Base-by-base conservation (phyloP, 371 early-diverging fungal species). In the Mortierella sp. region DNA sequence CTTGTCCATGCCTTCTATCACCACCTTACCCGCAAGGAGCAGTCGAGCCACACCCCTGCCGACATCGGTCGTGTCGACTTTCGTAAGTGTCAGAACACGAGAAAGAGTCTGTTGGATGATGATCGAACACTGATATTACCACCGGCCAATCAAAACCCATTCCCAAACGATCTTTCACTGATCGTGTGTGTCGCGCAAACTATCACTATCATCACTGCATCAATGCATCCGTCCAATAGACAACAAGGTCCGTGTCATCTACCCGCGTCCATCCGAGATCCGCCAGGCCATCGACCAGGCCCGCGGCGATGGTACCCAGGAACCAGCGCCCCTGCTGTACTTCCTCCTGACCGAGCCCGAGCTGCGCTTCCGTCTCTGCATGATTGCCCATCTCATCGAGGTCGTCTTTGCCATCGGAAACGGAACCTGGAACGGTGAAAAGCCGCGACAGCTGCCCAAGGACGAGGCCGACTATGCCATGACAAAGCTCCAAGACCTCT, bases 331-430 rank as follows among this genome's bases (percentile, higher is more conserved):
- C 19, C 9, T 61, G 3, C 26, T 79, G 29, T 10, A 40, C 19
- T 13, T 52, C 31, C 44, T 74, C n/a, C 39, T 79, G 13, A 63
- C 71, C 1, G 61, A 70, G 14, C 74, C 79, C n/a, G 29, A 37
- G 2, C 64, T 79, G 10, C 80, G 77, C 26, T 80, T 76, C 65
- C 80, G 80, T 13, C 16, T 80, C 45, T 80, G 80, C 19, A 37
- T 53, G 24, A 55, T 73, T 1, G 64, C 77, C 19, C 80, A 77
- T 55, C 67, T 80, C 29, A 47, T 80, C 40, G 80, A 80, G 31
- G 66, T 70, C 2, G 70, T 68, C 9, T 47, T 80, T 7, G 68
- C 61, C 0, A 11, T 73, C 2, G 39, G 26, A 22, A 66, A 73
- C 37, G 74, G 70, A 4, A 14, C 40, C 40, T 69, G 68, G 74